A percentile compares a stretch with the other conserved stretches of the same genome.
phyloP scores from a whole-genome alignment of 805 yeast genomes.

The Wickerhamiella alocasiicola region DNA sequence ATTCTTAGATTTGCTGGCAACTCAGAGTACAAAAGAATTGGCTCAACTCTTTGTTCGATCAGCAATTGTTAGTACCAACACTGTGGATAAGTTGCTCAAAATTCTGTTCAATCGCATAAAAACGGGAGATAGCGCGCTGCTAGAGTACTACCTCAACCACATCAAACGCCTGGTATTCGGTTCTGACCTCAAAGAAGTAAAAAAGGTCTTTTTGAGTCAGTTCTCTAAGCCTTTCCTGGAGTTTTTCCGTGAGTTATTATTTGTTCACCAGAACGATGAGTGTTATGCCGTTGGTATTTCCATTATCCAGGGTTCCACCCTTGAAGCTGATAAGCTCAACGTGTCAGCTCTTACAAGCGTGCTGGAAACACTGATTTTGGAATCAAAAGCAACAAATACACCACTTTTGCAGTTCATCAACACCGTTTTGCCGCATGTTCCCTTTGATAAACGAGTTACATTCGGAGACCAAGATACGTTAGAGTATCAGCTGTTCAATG shows the following conservation, averaged over 20 bases:
- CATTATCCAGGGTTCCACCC: constrained; percentile 5
- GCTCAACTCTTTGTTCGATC: constrained; percentile 10
- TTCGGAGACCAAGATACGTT: constrained; percentile 12
- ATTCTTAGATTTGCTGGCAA: constrained; percentile 43
- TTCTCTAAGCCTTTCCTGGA: constrained; percentile 7
- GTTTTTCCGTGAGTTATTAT: neutral
- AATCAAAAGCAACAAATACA: neutral
- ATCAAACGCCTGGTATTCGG: constrained; percentile 1
- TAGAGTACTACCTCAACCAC: constrained; percentile 7
- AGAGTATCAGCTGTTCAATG: constrained; percentile 7
- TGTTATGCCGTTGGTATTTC: constrained; percentile 6
- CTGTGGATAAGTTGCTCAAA: constrained; percentile 48
- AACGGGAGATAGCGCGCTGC: neutral
- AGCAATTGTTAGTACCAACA: constrained; percentile 31
- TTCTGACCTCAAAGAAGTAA: constrained; percentile 1
- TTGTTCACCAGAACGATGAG: neutral
- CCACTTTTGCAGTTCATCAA: constrained; percentile 10
- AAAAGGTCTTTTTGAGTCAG: constrained; percentile 4
- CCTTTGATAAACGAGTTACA: constrained; percentile 6
- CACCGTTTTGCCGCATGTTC: constrained; percentile 2
- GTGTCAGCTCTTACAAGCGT: neutral
- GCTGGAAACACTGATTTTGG: constrained; percentile 1
- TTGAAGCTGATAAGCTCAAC: constrained; percentile 5
- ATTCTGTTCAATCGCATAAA: constrained; percentile 33
- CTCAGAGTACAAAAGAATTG: neutral